Percentiles rank a stretch among this genome's conserved stretches.
Evolutionary conservation across 2,329 filamentous ascomycete genomes (phyloP).

Genomic region (Colletotrichum camelliae): DNA sequence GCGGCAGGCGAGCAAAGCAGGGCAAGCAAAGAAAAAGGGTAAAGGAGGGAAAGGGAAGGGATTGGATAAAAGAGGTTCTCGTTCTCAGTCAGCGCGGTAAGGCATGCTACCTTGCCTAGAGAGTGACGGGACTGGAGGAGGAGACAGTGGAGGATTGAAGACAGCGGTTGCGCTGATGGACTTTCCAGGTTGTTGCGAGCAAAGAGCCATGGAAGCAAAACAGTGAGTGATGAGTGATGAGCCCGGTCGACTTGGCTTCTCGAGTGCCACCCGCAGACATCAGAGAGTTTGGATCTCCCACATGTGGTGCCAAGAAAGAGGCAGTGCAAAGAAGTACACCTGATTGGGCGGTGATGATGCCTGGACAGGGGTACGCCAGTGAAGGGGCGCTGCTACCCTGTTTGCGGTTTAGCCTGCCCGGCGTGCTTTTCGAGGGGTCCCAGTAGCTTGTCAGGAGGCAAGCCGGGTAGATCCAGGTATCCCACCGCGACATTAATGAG

Average conservation of each 20-base stretch:
- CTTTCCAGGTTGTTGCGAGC: background rate
- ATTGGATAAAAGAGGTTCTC: background rate
- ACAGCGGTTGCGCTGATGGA: background rate
- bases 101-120: background rate
- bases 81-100: background rate
- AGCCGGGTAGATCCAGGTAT: slow-evolving; percentile 3
- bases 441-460: slow-evolving; percentile 17
- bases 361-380: slow-evolving; percentile 3
- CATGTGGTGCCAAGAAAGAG: slow-evolving; percentile 22
- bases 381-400: background rate
- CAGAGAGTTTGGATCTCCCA: slow-evolving; percentile 21
- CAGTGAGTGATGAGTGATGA: background rate
- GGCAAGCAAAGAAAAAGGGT: background rate
- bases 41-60: background rate
- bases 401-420: slow-evolving; percentile 2
- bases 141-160: background rate
- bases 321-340: slow-evolving; percentile 22
- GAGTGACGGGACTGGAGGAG: background rate
- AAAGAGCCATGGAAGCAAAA: background rate
- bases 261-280: background rate
- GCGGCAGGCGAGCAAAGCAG: background rate
- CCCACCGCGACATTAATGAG: too few species aligned
- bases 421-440: slow-evolving; percentile 4
- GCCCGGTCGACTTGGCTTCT: background rate
- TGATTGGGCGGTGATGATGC: background rate